Evolutionary conservation across 2,329 filamentous ascomycete genomes (phyloP).

Genomic region (Sporothrix schenckii): DNA sequence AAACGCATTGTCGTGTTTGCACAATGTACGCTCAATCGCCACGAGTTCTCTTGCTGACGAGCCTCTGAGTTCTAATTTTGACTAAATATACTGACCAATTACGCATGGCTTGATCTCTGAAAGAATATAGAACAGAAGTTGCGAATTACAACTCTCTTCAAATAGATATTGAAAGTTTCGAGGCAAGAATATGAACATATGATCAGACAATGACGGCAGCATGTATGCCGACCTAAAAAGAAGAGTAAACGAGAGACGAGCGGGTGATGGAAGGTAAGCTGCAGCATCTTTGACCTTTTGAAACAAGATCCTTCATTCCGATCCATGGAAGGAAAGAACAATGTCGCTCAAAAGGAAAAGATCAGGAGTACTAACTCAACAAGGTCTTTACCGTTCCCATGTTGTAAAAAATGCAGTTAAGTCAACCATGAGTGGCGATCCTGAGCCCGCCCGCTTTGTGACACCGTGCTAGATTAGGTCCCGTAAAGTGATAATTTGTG

Average conservation of each 20-base stretch:
- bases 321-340: conserved; percentile 23
- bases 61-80: no score
- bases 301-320: conserved; percentile 11
- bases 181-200: background rate
- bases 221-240: background rate
- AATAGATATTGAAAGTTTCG: no score
- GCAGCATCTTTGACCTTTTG: conserved; percentile 15
- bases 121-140: no score
- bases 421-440: background rate
- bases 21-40: no score
- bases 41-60: no score
- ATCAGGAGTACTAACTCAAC: background rate
- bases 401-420: background rate
- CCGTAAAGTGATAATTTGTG: background rate
- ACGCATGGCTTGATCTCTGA: no score
- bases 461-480: background rate
- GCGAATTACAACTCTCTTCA: background rate
- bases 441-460: background rate
- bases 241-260: background rate
- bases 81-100: no score
- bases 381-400: conserved; percentile 11
- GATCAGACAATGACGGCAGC: background rate
- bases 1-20: no score
- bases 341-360: conserved; percentile 9
- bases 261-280: conserved; percentile 1